These are phyloP conservation scores for Citrus unshiu DNA, from an alignment of 345 rosid genomes.

Conservation along the genomic window DNA sequence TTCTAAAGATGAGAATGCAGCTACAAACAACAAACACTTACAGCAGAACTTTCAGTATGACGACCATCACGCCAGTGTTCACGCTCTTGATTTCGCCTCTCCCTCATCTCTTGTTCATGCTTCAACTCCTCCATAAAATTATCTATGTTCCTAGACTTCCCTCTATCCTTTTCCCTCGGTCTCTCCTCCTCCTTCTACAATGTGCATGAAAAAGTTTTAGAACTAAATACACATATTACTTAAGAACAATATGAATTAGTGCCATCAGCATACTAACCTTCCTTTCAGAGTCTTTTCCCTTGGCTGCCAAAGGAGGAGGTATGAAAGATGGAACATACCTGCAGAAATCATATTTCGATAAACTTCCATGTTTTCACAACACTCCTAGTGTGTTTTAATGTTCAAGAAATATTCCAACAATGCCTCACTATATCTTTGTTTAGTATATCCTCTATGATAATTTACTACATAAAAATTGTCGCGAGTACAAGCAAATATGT, in stretches of 20 bases:
- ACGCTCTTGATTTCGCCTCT: constrained; percentile 89
- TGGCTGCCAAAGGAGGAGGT: constrained; percentile 91
- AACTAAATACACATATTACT: constrained; percentile 3
- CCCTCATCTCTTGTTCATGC: constrained; percentile 97
- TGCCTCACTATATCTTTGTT: neutral
- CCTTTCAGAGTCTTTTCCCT: constrained; percentile 85
- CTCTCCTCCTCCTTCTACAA: constrained; percentile 84
- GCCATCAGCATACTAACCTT: constrained; percentile 44
- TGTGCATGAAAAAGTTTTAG: constrained; percentile 9
- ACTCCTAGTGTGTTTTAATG: neutral
- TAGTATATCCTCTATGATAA: neutral
- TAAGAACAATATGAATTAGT: neutral
- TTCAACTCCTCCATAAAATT: constrained; percentile 98
- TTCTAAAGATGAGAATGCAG: neutral
- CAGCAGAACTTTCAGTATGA: constrained; percentile 59
- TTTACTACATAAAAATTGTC: neutral
- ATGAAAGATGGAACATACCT: constrained; percentile 99
- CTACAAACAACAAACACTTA: constrained; percentile 25
- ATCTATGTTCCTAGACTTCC: constrained; percentile 88
- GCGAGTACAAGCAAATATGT: neutral
- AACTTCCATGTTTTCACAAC: constrained; percentile 33
- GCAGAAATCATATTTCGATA: constrained; percentile 41
- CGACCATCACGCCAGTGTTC: constrained; percentile 77
- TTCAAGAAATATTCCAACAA: neutral
- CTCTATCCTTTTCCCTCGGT: constrained; percentile 76